A percentile compares a stretch with the other conserved stretches of the same genome.
Evolutionary conservation across 2,329 filamentous ascomycete genomes (phyloP).

Genomic region (Sclerotinia trifoliorum): DNA sequence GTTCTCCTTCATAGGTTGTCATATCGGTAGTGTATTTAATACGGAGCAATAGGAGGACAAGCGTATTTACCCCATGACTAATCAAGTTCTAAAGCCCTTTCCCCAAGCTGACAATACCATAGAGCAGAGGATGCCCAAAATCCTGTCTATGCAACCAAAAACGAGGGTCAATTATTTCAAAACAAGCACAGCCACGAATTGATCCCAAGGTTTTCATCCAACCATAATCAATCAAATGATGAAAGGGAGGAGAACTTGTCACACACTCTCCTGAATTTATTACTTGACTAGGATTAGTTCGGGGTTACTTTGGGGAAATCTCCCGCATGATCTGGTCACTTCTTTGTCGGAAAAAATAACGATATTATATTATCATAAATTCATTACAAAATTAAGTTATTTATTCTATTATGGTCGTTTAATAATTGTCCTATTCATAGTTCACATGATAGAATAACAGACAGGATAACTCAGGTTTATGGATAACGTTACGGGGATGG

Average conservation of each 20-base stretch:
- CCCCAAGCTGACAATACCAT: constrained; percentile 1
- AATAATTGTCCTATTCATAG: constrained; percentile 15
- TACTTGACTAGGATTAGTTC: constrained; percentile 18
- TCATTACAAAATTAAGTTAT: not conserved
- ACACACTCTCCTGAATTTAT: constrained; percentile 7
- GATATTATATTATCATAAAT: constrained; percentile 1
- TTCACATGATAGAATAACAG: constrained; percentile 5
- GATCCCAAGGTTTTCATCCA: constrained; percentile 7
- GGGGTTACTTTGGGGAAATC: constrained; percentile 14
- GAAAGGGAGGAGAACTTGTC: not conserved
- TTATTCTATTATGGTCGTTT: not conserved
- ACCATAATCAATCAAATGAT: not conserved
- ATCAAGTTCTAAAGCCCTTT: not conserved
- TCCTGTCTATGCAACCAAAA: constrained; percentile 4
- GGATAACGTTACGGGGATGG: not conserved
- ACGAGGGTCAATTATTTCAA: constrained; percentile 11
- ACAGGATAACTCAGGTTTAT: not conserved
- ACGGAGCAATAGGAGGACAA: not conserved
- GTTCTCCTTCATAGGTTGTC: not conserved
- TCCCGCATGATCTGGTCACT: constrained; percentile 20
- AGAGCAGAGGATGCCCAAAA: not conserved
- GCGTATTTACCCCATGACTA: not conserved
- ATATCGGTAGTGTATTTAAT: too few species aligned
- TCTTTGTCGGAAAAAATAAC: constrained; percentile 10
- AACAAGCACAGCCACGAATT: constrained; percentile 21